phyloP scores from a whole-genome alignment of 2,329 filamentous ascomycete genomes.

The Daldinia sp. region DNA sequence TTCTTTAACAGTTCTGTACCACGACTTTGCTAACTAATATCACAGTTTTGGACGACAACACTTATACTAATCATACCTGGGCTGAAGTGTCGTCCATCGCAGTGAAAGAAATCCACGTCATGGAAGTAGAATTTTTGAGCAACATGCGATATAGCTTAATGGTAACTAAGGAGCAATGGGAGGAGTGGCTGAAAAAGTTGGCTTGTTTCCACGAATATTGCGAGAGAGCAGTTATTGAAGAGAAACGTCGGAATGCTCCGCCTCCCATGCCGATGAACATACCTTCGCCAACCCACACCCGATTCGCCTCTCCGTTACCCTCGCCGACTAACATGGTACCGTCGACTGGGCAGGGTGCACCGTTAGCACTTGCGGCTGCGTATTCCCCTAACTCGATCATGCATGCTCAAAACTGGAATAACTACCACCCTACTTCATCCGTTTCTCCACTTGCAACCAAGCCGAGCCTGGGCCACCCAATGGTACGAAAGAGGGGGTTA shows the following conservation, averaged over 20 bases:
- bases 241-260: slow-evolving; percentile 44
- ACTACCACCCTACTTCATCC: slow-evolving; percentile 50
- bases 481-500: slow-evolving; percentile 59
- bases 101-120: slow-evolving; percentile 94
- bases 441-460: slow-evolving; percentile 61
- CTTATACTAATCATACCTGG: slow-evolving; percentile 99
- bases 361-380: slow-evolving; percentile 49
- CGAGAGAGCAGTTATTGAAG: slow-evolving; percentile 66
- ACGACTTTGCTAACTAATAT: slow-evolving; percentile 23
- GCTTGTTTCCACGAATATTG: slow-evolving; percentile 85
- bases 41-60: slow-evolving; percentile 92
- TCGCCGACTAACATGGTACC: slow-evolving; percentile 57
- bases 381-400: slow-evolving; percentile 53
- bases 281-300: slow-evolving; percentile 51
- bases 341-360: slow-evolving; percentile 45
- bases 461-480: slow-evolving; percentile 52
- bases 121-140: slow-evolving; percentile 99
- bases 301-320: slow-evolving; percentile 56
- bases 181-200: slow-evolving; percentile 83
- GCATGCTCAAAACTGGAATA: slow-evolving; percentile 50
- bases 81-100: slow-evolving; percentile 95
- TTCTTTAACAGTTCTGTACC: not conserved
- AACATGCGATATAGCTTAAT: slow-evolving; percentile 96
- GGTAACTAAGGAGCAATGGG: slow-evolving; percentile 87
- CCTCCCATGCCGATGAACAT: slow-evolving; percentile 49